Evolutionary conservation across 2,329 filamentous ascomycete genomes (phyloP), one percentile per base, ranked within the genome.

Genomic region (Plenodomus lindquistii): DNA sequence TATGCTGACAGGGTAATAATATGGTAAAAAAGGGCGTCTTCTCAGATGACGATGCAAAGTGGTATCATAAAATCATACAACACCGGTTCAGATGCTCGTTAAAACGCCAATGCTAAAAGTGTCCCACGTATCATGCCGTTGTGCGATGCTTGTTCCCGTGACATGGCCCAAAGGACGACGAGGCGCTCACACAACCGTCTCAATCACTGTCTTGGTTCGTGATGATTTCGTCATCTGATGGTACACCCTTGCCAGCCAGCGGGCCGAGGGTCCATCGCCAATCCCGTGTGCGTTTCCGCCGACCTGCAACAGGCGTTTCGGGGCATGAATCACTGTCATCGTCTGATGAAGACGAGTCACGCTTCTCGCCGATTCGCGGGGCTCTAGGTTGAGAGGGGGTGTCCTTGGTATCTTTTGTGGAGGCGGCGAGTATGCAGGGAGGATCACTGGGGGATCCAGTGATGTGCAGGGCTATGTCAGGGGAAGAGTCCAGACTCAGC

Each of bases 261-360:
- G 79, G 75, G 1, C 77, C 79, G 10, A 84, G 65, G 1, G 81
- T 84, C 81, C 81, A 84, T 39, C 75, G 72, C 81, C 81, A 84
- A 57, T 82, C 76, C 17, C 81, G 67, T 20, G 76, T 76, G 34
- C 79, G 74, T 62, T 84, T 84, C 50, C 72, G 73, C 19, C 79
- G 77, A 15, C 77, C 75, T 17, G 80, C 78, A 15, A 80, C 74
- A 3, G 81, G 81, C 2, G 80, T 83, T 42, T 77, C 74, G 0
- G 80, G 80, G 54, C 71, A 75, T 2, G 75, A 77, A 37, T 77
- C 75, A 54, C 77, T 77, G n/a, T 78, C 73, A 18, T 79, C 75
- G 17, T 80, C 74, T 3, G 73, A 70, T 3, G 68, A 66, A 1
- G 66, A 70, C 1, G 70, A 77, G 46, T 77, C 76, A 18, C 77